Evolutionary conservation across 2,329 filamentous ascomycete genomes (phyloP).

Genomic region (Nothopassalora personata): DNA sequence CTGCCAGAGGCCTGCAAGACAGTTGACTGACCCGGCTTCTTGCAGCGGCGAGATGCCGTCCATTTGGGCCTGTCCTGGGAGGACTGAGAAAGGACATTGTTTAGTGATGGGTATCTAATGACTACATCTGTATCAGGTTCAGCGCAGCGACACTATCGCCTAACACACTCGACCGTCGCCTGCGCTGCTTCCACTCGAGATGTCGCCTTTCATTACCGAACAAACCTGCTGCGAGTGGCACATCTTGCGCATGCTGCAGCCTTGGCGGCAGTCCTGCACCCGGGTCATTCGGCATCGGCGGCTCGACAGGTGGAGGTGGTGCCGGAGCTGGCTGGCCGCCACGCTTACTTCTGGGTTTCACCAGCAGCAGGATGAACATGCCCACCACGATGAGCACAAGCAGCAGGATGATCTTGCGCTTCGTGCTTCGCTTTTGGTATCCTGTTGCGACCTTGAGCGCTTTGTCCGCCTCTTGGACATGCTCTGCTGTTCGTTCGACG

Average conservation of each 20-base stretch:
- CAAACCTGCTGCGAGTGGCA: not conserved
- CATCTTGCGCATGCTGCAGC: not conserved
- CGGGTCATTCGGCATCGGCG: conserved; percentile 16
- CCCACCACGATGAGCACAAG: conserved; percentile 77
- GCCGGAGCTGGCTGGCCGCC: conserved; percentile 5
- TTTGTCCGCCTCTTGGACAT: conserved; percentile 88
- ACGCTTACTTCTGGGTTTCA: conserved; percentile 62
- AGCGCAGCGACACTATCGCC: not conserved
- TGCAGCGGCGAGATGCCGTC: too few species aligned
- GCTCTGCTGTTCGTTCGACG: conserved; percentile 87
- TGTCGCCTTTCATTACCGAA: conserved; percentile 9
- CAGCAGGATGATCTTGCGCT: conserved; percentile 89
- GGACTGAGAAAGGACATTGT: not conserved
- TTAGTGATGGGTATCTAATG: not conserved
- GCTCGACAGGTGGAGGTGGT: conserved; percentile 4
- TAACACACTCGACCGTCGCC: conserved; percentile 9
- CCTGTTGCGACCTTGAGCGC: conserved; percentile 82
- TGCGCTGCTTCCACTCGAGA: conserved; percentile 22
- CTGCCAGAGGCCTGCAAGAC: too few species aligned
- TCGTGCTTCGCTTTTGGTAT: conserved; percentile 83
- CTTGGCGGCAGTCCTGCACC: conserved; percentile 15
- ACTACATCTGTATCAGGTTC: not conserved
- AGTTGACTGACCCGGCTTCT: too few species aligned
- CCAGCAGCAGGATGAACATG: conserved; percentile 74
- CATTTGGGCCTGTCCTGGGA: too few species aligned